Evolutionary conservation across 306 rosid genomes (phyloP), one percentile per base, ranked within the genome.

Genomic region (Mimosa pudica): DNA sequence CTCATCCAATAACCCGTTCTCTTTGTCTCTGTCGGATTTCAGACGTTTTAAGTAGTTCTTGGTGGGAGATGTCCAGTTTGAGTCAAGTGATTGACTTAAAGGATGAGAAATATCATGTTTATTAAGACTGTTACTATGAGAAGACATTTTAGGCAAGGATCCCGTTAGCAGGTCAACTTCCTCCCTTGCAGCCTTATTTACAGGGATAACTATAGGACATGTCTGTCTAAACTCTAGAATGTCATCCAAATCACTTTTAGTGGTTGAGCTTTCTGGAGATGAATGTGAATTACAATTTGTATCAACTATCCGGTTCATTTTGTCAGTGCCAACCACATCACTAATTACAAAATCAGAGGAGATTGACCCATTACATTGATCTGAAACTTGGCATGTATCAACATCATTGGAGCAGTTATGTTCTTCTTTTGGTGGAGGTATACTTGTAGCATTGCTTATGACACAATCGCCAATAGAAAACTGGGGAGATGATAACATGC

Each of bases 41-140:
- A 32, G 78, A 80, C 45, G 68, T 74, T 79, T 70, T 16, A 80
- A 78, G 71, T 79, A 85, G 81, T 87, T 87, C 73, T 79, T 79
- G 24, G 73, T 78, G 44, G 80, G 82, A 75, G 74, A 71, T 60
- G 74, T 57, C 82, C 79, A 84, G 16, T 82, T 84, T 71, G 93
- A 89, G 87, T 89, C 94, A 67, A 91, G 73, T 18, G 99, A 91
- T 64, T 77, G 89, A 90, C 97, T 87, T 48, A 85, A 75, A 79
- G 85, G 89, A 81, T 71, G 73, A 73, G 54, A 65, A 80, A 79
- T 72, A 77, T 81, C 77, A 44, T 44, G 63, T 55, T 71, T 70
- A 81, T 75, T 74, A 76, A 82, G 72, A 64, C 71, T 67, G 64
- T 72, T 77, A 69, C 62, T 66, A 35, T 41, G 52, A 84, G 84